Evolutionary conservation across 345 rosid genomes (phyloP).

Genomic region (Eucalyptus grandis): DNA sequence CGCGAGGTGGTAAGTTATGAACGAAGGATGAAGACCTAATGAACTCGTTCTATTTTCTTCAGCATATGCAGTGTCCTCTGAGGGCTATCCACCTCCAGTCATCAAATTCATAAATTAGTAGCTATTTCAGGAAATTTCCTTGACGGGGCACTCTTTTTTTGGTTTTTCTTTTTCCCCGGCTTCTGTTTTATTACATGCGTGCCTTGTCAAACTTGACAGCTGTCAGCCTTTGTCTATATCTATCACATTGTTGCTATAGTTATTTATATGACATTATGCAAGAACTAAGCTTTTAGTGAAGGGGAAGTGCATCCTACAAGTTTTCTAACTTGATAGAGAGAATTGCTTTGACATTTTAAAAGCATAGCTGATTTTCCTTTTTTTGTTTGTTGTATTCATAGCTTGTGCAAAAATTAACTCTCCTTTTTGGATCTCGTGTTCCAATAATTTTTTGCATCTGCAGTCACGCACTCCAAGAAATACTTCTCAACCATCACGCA

Average conservation of each 20-base stretch:
- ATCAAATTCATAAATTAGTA: neutral
- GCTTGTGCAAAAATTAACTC: neutral
- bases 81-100: neutral
- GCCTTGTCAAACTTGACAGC: neutral
- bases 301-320: neutral
- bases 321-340: neutral
- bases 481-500: conserved; percentile 22
- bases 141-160: neutral
- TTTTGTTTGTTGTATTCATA: neutral
- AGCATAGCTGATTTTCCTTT: neutral
- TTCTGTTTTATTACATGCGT: neutral
- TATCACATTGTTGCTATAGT: neutral
- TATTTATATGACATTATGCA: neutral
- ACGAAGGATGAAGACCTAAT: neutral
- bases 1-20: conserved; percentile 23
- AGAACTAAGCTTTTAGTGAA: neutral
- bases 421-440: neutral
- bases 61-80: neutral
- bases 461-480: conserved; percentile 20
- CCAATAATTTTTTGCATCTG: conserved; percentile 23
- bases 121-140: neutral
- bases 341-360: neutral
- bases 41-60: neutral
- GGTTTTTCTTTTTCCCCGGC: neutral
- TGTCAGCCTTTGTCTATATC: neutral